Percentiles rank a stretch among this genome's conserved stretches.
These are phyloP conservation scores for Chaetoceros muelleri DNA, from an alignment of 108 stramenopile species.

Conservation along the genomic window DNA sequence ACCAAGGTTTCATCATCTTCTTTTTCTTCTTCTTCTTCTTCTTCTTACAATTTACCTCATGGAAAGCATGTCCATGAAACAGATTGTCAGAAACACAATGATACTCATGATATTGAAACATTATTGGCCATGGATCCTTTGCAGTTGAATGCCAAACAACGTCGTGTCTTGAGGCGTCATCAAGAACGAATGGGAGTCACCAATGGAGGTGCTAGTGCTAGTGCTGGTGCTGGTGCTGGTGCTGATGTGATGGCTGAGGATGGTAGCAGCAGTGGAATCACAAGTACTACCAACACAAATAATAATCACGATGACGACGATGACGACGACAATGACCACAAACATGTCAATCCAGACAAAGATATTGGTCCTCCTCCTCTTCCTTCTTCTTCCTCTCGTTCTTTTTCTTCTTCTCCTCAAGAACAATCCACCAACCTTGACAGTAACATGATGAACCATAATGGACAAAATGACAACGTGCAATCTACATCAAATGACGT, in stretches of 20 bases:
- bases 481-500: constrained; percentile 14
- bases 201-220: constrained; percentile 10
- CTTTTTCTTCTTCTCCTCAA: background rate
- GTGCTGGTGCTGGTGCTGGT: background rate
- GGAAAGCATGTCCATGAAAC: no score
- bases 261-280: constrained; percentile 3
- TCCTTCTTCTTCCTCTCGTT: background rate
- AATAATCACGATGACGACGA: background rate
- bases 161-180: constrained; percentile 64
- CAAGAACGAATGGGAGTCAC: constrained; percentile 18
- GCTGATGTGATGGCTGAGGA: constrained; percentile 1
- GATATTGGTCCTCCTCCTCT: background rate
- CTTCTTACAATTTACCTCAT: no score
- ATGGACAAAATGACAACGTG: background rate
- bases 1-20: no score
- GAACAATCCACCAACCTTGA: background rate
- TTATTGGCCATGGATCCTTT: constrained; percentile 21
- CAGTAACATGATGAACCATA: background rate
- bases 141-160: constrained; percentile 68
- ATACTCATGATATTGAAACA: background rate
- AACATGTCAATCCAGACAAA: background rate
- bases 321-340: background rate
- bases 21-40: no score
- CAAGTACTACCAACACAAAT: background rate
- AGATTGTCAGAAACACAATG: background rate